Conservation (phyloP, 2,329 filamentous ascomycete species). For the Trichoderma atrobrunneum region DNA sequence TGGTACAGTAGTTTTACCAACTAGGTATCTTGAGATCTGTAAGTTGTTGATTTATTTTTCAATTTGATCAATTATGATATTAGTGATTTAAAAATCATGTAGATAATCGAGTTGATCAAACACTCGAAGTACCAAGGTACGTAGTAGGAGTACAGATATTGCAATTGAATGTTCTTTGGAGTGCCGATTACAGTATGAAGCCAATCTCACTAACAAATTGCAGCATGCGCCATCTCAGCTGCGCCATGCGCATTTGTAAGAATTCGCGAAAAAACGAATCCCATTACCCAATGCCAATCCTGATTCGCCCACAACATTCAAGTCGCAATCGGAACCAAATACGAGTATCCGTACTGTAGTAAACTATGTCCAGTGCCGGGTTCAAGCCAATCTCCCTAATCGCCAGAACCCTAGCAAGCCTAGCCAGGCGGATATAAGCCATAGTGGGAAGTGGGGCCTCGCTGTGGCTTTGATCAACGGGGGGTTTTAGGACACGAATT, state of each 20-base stretch:
- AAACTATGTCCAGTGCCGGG: not conserved
- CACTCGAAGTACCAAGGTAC: no score
- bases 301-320: not conserved
- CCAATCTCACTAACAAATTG: not conserved
- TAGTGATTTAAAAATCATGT: not conserved
- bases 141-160: no score
- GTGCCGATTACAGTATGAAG: not conserved
- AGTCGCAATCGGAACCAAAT: no score
- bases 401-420: not conserved
- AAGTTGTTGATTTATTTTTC: not conserved
- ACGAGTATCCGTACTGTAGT: not conserved
- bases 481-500: constrained; percentile 17
- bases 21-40: not conserved
- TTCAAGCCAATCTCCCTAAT: not conserved
- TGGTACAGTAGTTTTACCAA: not conserved
- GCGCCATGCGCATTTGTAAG: not conserved
- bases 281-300: not conserved
- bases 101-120: not conserved
- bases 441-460: not conserved
- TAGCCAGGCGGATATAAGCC: not conserved
- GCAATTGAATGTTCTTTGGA: no score
- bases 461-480: constrained; percentile 3
- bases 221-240: not conserved
- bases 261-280: not conserved
- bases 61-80: not conserved